Conservation (phyloP, 169 alveolate species). For the Cryptosporidium tyzzeri region DNA sequence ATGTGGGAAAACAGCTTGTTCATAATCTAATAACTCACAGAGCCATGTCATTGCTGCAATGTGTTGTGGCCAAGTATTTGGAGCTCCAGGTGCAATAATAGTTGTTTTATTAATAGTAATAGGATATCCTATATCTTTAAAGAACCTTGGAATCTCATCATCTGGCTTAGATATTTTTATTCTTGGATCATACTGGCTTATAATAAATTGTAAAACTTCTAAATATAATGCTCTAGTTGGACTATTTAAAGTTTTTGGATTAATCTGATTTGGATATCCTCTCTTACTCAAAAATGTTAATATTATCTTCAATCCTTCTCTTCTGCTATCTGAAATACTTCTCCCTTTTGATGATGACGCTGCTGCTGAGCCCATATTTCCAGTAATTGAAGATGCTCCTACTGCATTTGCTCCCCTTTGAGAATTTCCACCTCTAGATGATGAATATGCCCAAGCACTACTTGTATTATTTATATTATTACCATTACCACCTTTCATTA, state of each 20-base stretch:
- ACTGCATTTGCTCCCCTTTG: conserved; percentile 5
- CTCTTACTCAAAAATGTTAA: conserved; percentile 72
- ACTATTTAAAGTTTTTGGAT: conserved; percentile 60
- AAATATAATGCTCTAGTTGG: conserved; percentile 67
- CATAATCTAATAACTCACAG: conserved; percentile 84
- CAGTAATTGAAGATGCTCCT: conserved; percentile 4
- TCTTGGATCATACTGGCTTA: conserved; percentile 52
- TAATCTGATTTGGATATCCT: conserved; percentile 61
- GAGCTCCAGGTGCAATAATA: conserved; percentile 86
- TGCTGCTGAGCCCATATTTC: conserved; percentile 17
- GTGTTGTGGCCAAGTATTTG: conserved; percentile 85
- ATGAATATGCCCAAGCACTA: conserved; percentile 19
- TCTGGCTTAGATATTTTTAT: conserved; percentile 65
- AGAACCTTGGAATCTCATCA: conserved; percentile 77
- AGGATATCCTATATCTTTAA: conserved; percentile 84
- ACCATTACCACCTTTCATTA: not conserved
- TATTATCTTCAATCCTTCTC: conserved; percentile 68
- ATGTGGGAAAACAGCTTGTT: conserved; percentile 82
- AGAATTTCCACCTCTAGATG: conserved; percentile 56
- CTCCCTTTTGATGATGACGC: conserved; percentile 52
- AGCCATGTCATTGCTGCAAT: conserved; percentile 85
- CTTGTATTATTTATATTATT: not conserved
- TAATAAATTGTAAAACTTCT: conserved; percentile 65
- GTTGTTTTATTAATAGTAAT: conserved; percentile 83
- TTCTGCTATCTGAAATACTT: conserved; percentile 41